Evolutionary conservation across 2,329 filamentous ascomycete genomes (phyloP).

Genomic region (Colletotrichum plurivorum): DNA sequence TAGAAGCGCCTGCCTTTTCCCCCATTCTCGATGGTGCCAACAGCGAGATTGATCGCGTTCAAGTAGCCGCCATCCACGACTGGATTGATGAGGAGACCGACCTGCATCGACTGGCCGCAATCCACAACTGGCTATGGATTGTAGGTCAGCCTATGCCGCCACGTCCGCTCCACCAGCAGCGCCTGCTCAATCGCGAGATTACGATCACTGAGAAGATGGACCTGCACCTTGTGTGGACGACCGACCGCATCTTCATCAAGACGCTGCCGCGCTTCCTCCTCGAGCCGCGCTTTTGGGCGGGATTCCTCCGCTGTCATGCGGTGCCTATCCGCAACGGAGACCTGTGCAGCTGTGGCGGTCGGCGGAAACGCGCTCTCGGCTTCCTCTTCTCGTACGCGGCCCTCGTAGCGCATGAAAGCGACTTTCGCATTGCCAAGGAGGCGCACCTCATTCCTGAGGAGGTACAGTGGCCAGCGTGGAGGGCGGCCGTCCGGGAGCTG

Average conservation of each 20-base stretch:
- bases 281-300: constrained; percentile 40
- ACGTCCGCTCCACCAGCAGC: constrained; percentile 44
- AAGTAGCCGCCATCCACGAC: too few species aligned
- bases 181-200: constrained; percentile 43
- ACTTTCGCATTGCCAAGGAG: constrained; percentile 55
- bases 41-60: too few species aligned
- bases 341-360: too few species aligned
- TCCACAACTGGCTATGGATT: constrained; percentile 42
- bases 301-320: constrained; percentile 21
- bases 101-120: too few species aligned
- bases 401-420: constrained; percentile 54
- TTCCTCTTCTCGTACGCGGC: constrained; percentile 56
- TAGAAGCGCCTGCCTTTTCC: too few species aligned
- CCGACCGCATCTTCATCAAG: constrained; percentile 46
- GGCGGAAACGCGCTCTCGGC: constrained; percentile 46
- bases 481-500: neutral
- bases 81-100: too few species aligned
- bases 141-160: constrained; percentile 44
- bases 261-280: constrained; percentile 49
- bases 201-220: constrained; percentile 44
- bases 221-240: constrained; percentile 45
- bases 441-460: constrained; percentile 51
- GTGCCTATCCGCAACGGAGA: neutral
- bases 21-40: too few species aligned
- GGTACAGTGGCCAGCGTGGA: constrained; percentile 56